These are phyloP conservation scores for Nicotiana rustica DNA, from an alignment of 305 asterid species.

Conservation along the genomic window DNA sequence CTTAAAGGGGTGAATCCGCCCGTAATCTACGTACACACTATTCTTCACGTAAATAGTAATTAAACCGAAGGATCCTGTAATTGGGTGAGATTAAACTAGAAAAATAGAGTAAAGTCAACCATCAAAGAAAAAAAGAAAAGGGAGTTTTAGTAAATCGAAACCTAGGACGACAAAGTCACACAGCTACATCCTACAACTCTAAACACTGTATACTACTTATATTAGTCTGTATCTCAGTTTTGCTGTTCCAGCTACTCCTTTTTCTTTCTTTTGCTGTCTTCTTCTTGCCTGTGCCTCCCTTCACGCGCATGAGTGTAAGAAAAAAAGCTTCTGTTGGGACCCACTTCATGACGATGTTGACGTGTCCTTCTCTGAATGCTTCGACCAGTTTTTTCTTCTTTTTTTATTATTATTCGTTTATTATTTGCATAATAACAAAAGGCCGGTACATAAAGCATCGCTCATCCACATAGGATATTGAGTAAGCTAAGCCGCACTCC, in stretches of 20 bases:
- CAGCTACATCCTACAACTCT: neutral
- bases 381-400: neutral
- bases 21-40: no score
- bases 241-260: neutral
- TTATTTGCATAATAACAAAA: no score
- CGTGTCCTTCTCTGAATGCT: slow-evolving; percentile 29
- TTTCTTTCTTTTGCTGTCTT: no score
- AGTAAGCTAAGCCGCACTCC: no score
- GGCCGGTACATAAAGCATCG: no score
- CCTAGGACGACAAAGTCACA: neutral
- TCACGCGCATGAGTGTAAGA: neutral
- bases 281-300: neutral
- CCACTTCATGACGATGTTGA: slow-evolving; percentile 22
- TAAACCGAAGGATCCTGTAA: no score
- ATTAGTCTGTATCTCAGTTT: neutral
- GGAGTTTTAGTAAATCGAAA: neutral
- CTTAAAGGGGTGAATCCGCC: no score
- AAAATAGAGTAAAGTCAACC: neutral
- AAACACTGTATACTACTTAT: neutral
- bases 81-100: no score
- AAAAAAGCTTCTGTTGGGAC: neutral
- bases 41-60: no score
- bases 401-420: neutral
- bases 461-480: no score
- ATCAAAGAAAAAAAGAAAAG: neutral